Conservation (phyloP, 345 rosid species). For the Litchi chinensis region DNA sequence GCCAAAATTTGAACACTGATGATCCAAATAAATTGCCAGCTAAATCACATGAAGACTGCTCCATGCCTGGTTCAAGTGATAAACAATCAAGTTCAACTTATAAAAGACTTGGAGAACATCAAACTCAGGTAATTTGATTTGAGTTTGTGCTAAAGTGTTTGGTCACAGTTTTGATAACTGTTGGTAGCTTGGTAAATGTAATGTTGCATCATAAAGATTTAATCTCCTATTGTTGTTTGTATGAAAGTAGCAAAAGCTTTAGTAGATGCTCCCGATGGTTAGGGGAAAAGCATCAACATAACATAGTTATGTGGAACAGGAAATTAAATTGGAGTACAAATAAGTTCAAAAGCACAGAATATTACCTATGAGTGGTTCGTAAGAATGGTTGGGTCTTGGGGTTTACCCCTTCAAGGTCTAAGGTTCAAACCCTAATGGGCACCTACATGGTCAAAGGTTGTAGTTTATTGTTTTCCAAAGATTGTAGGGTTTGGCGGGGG, state of each 20-base stretch:
- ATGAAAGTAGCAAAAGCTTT: neutral
- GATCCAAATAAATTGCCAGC: conserved; percentile 22
- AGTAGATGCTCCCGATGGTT: neutral
- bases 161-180: neutral
- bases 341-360: too few species aligned
- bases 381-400: too few species aligned
- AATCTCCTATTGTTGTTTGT: neutral
- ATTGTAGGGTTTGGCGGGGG: too few species aligned
- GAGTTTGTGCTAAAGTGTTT: neutral
- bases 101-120: conserved; percentile 59
- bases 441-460: too few species aligned
- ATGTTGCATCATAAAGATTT: neutral
- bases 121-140: conserved; percentile 55
- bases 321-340: neutral
- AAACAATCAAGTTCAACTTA: conserved; percentile 30
- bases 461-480: too few species aligned
- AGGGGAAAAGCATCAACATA: conserved; percentile 1
- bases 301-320: neutral
- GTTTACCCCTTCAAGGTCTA: too few species aligned
- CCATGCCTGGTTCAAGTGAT: conserved; percentile 31
- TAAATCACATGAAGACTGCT: conserved; percentile 22
- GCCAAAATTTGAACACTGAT: conserved; percentile 28
- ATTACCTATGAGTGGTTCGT: too few species aligned
- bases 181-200: neutral
- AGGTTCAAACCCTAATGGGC: too few species aligned